Evolutionary conservation across 345 rosid genomes (phyloP).

Genomic region (Hypericum perforatum): DNA sequence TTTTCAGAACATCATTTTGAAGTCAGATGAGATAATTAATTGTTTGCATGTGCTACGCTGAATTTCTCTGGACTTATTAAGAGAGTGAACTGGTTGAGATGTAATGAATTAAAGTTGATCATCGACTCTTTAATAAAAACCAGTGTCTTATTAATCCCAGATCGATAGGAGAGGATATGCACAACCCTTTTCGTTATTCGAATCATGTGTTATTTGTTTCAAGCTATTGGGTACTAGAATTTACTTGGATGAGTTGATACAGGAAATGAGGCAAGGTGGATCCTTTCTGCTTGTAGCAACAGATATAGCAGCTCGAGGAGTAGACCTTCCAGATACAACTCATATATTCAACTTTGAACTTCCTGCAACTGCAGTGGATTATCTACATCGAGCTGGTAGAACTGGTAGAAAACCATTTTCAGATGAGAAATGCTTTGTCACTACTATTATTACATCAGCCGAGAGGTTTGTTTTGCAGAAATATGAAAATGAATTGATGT

Average conservation of each 20-base stretch:
- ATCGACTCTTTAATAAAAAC: too few species aligned
- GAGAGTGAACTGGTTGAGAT: too few species aligned
- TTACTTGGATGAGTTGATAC: slow-evolving; percentile 1
- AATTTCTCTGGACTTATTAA: too few species aligned
- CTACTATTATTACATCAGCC: slow-evolving; percentile 51
- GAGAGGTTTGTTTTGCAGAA: slow-evolving; percentile 85
- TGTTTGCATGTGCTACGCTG: too few species aligned
- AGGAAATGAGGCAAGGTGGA: slow-evolving; percentile 76
- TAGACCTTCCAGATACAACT: slow-evolving; percentile 82
- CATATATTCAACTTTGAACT: slow-evolving; percentile 86
- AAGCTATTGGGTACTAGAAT: too few species aligned
- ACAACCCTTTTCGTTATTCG: too few species aligned
- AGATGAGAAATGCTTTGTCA: slow-evolving; percentile 53
- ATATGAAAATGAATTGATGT: slow-evolving; percentile 78
- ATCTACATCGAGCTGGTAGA: slow-evolving; percentile 91
- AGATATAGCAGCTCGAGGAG: slow-evolving; percentile 88
- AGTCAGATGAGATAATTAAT: too few species aligned
- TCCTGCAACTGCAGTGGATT: slow-evolving; percentile 68
- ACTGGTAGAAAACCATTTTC: slow-evolving; percentile 93
- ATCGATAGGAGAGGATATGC: too few species aligned
- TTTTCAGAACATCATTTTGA: too few species aligned
- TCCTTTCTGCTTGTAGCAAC: slow-evolving; percentile 82
- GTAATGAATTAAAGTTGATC: too few species aligned
- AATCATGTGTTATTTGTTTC: too few species aligned
- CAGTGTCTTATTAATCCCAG: too few species aligned